Conservation (phyloP, 2,329 filamentous ascomycete species). For the Teratosphaeria epicoccoides region DNA sequence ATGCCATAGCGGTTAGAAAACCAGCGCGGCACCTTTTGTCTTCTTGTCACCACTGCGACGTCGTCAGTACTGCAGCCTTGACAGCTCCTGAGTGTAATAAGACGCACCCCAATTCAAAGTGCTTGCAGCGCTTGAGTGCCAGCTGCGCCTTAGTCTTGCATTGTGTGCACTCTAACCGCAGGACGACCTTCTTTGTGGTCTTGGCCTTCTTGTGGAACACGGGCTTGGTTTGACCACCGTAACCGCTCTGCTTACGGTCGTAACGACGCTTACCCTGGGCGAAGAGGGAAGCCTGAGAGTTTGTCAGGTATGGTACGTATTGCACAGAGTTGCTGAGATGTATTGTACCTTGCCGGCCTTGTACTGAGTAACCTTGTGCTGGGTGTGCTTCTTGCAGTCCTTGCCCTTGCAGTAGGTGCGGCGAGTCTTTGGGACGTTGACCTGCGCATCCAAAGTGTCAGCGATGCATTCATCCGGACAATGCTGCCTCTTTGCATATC, state of each 20-base stretch:
- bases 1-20: constrained; percentile 68
- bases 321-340: background rate
- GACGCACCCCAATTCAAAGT: constrained; percentile 97
- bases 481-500: too few species aligned
- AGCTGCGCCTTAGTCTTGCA: constrained; percentile 99
- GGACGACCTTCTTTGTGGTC: constrained; percentile 99
- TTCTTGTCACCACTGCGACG: constrained; percentile 94
- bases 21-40: constrained; percentile 99
- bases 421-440: constrained; percentile 97
- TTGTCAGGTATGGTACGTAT: constrained; percentile 6
- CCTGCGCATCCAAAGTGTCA: constrained; percentile 40
- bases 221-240: constrained; percentile 99
- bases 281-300: constrained; percentile 67
- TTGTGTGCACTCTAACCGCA: constrained; percentile 91
- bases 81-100: background rate
- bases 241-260: constrained; percentile 98
- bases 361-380: constrained; percentile 93
- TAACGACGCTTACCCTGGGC: constrained; percentile 99
- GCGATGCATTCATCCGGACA: constrained; percentile 23
- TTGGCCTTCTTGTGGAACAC: constrained; percentile 99
- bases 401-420: constrained; percentile 97
- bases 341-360: constrained; percentile 75
- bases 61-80: constrained; percentile 31
- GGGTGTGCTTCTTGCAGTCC: constrained; percentile 67
- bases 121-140: constrained; percentile 99